phyloP scores from a whole-genome alignment of 2,329 filamentous ascomycete species.

The Kalaharituber pfeilii region DNA sequence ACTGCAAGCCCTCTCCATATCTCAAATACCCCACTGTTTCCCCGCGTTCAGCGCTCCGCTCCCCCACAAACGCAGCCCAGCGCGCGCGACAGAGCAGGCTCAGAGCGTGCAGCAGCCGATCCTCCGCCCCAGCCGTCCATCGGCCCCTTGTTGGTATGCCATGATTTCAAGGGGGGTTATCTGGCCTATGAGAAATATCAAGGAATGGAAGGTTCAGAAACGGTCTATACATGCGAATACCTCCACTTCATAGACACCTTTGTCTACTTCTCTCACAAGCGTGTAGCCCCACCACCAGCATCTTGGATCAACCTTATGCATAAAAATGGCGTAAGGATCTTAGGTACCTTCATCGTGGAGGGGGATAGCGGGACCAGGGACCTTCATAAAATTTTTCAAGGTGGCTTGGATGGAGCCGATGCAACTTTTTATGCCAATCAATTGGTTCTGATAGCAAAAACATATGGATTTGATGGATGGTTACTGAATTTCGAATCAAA shows the following conservation, averaged over 20 bases:
- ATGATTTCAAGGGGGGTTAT: constrained; percentile 29
- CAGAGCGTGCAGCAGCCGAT: neutral
- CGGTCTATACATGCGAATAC: constrained; percentile 30
- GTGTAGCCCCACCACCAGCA: constrained; percentile 31
- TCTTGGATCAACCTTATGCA: constrained; percentile 33
- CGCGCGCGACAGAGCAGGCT: neutral
- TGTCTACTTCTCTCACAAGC: constrained; percentile 34
- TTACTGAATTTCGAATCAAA: constrained; percentile 32
- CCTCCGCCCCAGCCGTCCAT: neutral
- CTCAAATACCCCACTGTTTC: constrained; percentile 16
- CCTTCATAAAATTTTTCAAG: constrained; percentile 18
- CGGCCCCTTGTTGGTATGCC: constrained; percentile 17
- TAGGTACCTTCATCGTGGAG: constrained; percentile 32
- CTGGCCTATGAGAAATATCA: constrained; percentile 29
- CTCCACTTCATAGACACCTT: constrained; percentile 31
- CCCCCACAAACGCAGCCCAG: neutral
- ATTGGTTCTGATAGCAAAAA: constrained; percentile 27
- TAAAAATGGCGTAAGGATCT: constrained; percentile 30
- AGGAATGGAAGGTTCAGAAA: constrained; percentile 21
- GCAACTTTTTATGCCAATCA: constrained; percentile 27
- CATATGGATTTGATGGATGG: constrained; percentile 34
- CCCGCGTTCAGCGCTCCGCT: neutral
- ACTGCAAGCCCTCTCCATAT: constrained; percentile 9
- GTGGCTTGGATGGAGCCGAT: constrained; percentile 24
- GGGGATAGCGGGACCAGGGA: constrained; percentile 6